A percentile compares a stretch with the other conserved stretches of the same genome.
Conservation (phyloP, 352 stramenopile genomes). For the Bremia lactucae region DNA sequence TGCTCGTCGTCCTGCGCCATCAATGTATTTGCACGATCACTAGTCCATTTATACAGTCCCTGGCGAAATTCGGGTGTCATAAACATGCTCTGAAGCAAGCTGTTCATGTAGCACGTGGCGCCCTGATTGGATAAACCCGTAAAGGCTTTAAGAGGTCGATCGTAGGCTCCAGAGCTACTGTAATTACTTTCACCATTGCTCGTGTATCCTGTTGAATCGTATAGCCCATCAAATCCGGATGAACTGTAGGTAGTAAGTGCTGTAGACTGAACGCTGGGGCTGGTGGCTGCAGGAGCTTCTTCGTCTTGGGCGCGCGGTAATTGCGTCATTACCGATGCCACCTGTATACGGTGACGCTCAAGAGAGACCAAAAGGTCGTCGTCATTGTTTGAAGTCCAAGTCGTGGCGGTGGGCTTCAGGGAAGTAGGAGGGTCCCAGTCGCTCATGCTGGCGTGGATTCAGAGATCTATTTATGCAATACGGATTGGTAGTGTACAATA, state of each 20-base stretch:
- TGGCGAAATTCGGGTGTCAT: conserved; percentile 84
- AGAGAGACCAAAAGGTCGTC: conserved; percentile 12
- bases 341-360: conserved; percentile 19
- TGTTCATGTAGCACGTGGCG: conserved; percentile 93
- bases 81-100: conserved; percentile 86
- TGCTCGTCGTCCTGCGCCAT: conserved; percentile 7
- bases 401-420: background rate
- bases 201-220: conserved; percentile 33
- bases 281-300: conserved; percentile 2
- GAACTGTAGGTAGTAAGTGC: conserved; percentile 38
- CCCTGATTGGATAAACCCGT: conserved; percentile 85
- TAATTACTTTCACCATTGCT: conserved; percentile 25
- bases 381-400: conserved; percentile 16
- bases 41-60: conserved; percentile 62
- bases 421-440: conserved; percentile 5
- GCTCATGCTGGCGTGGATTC: conserved; percentile 8
- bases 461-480: conserved; percentile 13
- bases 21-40: conserved; percentile 4
- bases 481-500: conserved; percentile 4
- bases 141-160: conserved; percentile 29
- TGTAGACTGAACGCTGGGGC: conserved; percentile 26
- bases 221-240: conserved; percentile 36
- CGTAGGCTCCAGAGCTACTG: conserved; percentile 13
- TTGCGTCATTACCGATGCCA: conserved; percentile 24
- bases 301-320: conserved; percentile 16